These are phyloP conservation scores for Suillus brevipes DNA, from an alignment of 768 basidiomycete species.

Conservation along the genomic window DNA sequence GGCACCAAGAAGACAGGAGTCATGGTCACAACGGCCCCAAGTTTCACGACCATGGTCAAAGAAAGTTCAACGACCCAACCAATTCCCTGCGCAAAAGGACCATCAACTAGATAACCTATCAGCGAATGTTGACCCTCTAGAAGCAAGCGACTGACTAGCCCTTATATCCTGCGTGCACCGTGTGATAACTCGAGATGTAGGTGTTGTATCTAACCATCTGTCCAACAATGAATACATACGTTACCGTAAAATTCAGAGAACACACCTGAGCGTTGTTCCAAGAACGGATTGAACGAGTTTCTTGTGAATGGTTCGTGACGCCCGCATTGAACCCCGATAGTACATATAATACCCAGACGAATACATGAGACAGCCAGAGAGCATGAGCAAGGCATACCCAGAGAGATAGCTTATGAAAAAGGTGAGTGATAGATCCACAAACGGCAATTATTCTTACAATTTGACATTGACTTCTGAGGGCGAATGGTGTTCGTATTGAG, in stretches of 20 bases:
- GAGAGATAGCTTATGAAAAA: slow-evolving; percentile 45
- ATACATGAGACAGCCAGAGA: slow-evolving; percentile 34
- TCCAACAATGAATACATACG: slow-evolving; percentile 31
- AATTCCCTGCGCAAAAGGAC: slow-evolving; percentile 30
- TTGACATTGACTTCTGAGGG: slow-evolving; percentile 35
- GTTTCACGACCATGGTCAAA: slow-evolving; percentile 35
- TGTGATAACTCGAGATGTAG: slow-evolving; percentile 60
- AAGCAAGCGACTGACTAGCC: slow-evolving; percentile 19
- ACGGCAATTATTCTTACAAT: slow-evolving; percentile 28
- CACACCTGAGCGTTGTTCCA: slow-evolving; percentile 61
- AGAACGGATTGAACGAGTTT: slow-evolving; percentile 54
- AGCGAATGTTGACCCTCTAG: background rate
- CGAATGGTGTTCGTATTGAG: slow-evolving; percentile 38
- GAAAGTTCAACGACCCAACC: slow-evolving; percentile 30
- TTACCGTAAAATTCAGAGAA: slow-evolving; percentile 26
- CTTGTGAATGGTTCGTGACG: slow-evolving; percentile 54
- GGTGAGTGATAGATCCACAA: background rate
- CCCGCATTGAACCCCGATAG: slow-evolving; percentile 50
- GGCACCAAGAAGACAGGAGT: slow-evolving; percentile 43
- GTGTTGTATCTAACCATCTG: slow-evolving; percentile 53
- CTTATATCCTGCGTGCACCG: slow-evolving; percentile 67
- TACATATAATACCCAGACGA: slow-evolving; percentile 38
- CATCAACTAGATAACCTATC: slow-evolving; percentile 32
- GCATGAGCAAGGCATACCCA: slow-evolving; percentile 41
- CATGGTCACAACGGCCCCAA: slow-evolving; percentile 37